A percentile compares a stretch with the other conserved stretches of the same genome.
These are phyloP conservation scores for Candolleomyces aberdarensis DNA, from an alignment of 768 basidiomycete genomes.

Conservation along the genomic window DNA sequence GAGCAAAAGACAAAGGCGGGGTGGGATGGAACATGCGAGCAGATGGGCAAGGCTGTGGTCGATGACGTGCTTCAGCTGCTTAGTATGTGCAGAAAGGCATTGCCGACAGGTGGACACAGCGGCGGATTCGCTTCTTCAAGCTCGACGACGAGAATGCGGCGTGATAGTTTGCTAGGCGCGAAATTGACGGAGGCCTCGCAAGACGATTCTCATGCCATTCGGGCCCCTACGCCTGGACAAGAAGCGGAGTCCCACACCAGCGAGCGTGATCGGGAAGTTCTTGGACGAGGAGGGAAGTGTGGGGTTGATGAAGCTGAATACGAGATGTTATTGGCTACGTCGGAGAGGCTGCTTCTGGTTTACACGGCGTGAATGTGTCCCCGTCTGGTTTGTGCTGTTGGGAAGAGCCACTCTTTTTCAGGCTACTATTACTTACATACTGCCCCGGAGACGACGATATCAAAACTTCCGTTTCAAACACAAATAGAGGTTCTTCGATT, in stretches of 20 bases:
- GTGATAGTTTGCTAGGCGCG: background rate
- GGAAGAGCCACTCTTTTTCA: too few relatives aligned
- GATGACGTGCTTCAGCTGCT: background rate
- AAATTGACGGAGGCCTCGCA: background rate
- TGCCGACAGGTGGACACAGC: background rate
- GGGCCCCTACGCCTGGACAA: background rate
- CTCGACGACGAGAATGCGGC: too few relatives aligned
- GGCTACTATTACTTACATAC: too few relatives aligned
- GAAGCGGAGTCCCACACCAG: background rate
- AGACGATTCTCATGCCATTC: background rate
- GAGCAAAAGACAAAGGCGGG: background rate
- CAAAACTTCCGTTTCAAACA: too few relatives aligned
- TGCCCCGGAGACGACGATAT: too few relatives aligned
- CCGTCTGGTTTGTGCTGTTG: too few relatives aligned
- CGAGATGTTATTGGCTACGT: constrained; percentile 35
- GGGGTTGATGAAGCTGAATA: constrained; percentile 35
- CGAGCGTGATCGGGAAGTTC: background rate
- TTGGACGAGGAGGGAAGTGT: background rate
- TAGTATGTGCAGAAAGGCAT: background rate
- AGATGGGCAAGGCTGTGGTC: background rate
- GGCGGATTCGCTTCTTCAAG: too few relatives aligned
- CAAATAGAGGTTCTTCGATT: too few relatives aligned
- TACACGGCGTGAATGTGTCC: background rate
- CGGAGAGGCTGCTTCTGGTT: constrained; percentile 26
- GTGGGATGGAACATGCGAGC: background rate